Percentiles rank a stretch among this genome's conserved stretches.
phyloP scores from a whole-genome alignment of 2,329 filamentous ascomycete genomes.

The Fusarium setosum region DNA sequence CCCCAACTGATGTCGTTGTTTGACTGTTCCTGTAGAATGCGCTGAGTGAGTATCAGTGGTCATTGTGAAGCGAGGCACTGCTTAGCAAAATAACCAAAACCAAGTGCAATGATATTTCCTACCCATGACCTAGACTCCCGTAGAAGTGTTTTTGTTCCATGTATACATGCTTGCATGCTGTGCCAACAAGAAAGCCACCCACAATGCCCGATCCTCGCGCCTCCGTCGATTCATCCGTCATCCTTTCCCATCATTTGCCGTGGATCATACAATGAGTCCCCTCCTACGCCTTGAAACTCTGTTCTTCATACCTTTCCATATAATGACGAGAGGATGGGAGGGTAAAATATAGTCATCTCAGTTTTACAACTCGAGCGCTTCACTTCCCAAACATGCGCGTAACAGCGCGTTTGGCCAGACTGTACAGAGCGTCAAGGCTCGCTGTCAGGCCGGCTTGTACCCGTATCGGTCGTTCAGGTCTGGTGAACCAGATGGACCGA shows the following conservation, averaged over 20 bases:
- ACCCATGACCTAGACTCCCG: conserved; percentile 42
- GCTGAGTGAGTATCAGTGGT: no score
- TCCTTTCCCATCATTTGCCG: conserved; percentile 6
- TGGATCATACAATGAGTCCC: conserved; percentile 35
- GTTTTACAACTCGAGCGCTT: conserved; percentile 6
- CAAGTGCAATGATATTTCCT: conserved; percentile 43
- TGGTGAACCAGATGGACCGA: conserved; percentile 18
- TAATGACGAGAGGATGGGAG: background rate
- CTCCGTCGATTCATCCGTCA: background rate
- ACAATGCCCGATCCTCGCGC: conserved; percentile 13
- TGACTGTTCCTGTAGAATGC: no score
- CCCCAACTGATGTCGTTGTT: no score
- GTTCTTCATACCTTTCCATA: background rate
- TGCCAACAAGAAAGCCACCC: conserved; percentile 31
- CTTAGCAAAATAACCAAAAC: conserved; percentile 22
- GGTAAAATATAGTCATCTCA: conserved; percentile 12
- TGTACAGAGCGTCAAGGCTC: conserved; percentile 24
- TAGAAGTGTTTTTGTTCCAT: conserved; percentile 38
- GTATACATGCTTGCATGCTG: conserved; percentile 39
- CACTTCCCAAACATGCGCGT: conserved; percentile 29
- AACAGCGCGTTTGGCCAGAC: conserved; percentile 27
- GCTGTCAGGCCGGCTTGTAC: conserved; percentile 19
- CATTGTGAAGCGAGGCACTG: no score
- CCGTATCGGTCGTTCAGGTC: conserved; percentile 11
- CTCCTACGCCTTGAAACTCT: background rate